Percentiles rank a stretch among this genome's conserved stretches.
Evolutionary conservation across 73 alveolate species (phyloP).

Genomic region (Halteria grandinella): DNA sequence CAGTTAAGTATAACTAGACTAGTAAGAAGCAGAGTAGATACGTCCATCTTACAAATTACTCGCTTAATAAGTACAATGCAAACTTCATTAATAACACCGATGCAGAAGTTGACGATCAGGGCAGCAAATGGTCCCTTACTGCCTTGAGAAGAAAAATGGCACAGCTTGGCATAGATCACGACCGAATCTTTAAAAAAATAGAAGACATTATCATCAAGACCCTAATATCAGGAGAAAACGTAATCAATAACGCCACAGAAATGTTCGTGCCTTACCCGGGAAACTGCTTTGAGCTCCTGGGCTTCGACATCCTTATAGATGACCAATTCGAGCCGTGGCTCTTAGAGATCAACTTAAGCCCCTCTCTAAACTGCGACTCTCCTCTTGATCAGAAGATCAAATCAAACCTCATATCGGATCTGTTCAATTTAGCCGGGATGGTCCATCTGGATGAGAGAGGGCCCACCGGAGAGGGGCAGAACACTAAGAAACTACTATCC

Average conservation of each 20-base stretch:
- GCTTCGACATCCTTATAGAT: slow-evolving; percentile 87
- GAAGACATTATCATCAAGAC: slow-evolving; percentile 85
- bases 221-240: slow-evolving; percentile 70
- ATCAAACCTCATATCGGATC: slow-evolving; percentile 80
- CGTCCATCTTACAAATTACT: slow-evolving; percentile 94
- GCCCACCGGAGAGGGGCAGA: background rate
- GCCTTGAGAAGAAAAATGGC: slow-evolving; percentile 67
- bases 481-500: background rate
- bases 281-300: slow-evolving; percentile 82
- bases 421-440: slow-evolving; percentile 83
- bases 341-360: slow-evolving; percentile 92
- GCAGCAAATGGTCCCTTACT: slow-evolving; percentile 87
- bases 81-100: slow-evolving; percentile 82
- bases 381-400: slow-evolving; percentile 92
- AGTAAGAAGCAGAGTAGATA: slow-evolving; percentile 35
- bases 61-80: slow-evolving; percentile 81
- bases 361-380: slow-evolving; percentile 88
- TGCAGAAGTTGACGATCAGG: slow-evolving; percentile 78
- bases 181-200: slow-evolving; percentile 72
- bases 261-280: slow-evolving; percentile 63
- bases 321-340: slow-evolving; percentile 89
- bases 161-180: slow-evolving; percentile 67
- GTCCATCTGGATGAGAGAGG: slow-evolving; percentile 40
- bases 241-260: slow-evolving; percentile 54
- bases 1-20: slow-evolving; percentile 62